These are phyloP conservation scores for Acer yangbiense DNA, from an alignment of 345 rosid species.

Conservation along the genomic window DNA sequence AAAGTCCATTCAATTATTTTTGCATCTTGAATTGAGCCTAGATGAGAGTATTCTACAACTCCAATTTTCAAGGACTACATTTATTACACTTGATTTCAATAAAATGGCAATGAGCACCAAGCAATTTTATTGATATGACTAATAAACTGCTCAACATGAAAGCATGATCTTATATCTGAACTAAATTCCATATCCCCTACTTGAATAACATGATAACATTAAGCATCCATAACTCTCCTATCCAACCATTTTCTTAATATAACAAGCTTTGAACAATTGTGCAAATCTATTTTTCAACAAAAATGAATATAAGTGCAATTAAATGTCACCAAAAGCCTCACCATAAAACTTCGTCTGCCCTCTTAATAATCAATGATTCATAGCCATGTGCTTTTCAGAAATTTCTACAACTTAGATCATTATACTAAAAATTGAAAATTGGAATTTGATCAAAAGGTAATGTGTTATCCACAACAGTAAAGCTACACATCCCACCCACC, in stretches of 20 bases:
- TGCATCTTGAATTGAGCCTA: not conserved
- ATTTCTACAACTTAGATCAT: not conserved
- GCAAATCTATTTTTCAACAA: not conserved
- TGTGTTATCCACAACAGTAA: too few relatives aligned
- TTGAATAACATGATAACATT: not conserved
- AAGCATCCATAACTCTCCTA: not conserved
- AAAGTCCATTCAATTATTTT: not conserved
- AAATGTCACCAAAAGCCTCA: not conserved
- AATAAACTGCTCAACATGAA: not conserved
- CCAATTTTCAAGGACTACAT: not conserved
- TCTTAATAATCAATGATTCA: not conserved
- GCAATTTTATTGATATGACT: not conserved
- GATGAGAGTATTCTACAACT: not conserved
- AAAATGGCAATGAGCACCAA: not conserved
- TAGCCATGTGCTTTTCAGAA: not conserved
- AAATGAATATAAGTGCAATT: not conserved
- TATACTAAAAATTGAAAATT: not conserved
- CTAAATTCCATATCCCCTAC: not conserved
- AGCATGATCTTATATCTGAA: not conserved
- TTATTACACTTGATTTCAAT: not conserved
- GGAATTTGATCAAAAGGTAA: not conserved
- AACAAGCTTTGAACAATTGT: not conserved
- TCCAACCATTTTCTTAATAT: not conserved
- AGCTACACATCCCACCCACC: too few relatives aligned
- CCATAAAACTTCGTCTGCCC: not conserved